These are phyloP conservation scores for Sphagnum contortum DNA, from an alignment of 225 moss, liverwort and hornwort genomes.

Conservation along the genomic window DNA sequence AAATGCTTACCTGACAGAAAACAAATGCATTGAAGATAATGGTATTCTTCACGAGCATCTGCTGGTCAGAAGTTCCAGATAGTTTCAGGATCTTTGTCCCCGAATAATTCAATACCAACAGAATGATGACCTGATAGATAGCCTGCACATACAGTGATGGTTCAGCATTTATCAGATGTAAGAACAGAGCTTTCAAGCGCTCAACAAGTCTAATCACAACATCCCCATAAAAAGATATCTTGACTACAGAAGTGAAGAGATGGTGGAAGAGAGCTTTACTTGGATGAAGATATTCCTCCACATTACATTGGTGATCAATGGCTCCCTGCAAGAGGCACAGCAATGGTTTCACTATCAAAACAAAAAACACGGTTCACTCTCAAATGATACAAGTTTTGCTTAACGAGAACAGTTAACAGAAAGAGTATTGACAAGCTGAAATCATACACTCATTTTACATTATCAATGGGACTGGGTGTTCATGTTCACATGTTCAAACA, in stretches of 20 bases:
- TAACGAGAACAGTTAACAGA: too few relatives aligned
- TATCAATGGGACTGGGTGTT: too few relatives aligned
- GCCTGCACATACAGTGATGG: constrained; percentile 19
- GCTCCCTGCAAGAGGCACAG: constrained; percentile 8
- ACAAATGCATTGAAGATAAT: constrained; percentile 58
- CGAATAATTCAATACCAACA: constrained; percentile 21
- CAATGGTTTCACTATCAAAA: too few relatives aligned
- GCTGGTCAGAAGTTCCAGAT: background rate
- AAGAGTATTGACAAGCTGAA: too few relatives aligned
- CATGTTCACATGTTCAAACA: too few relatives aligned
- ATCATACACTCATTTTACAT: too few relatives aligned
- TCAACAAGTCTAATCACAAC: background rate
- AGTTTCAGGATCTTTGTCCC: constrained; percentile 22
- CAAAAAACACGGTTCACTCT: too few relatives aligned
- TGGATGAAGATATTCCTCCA: constrained; percentile 40
- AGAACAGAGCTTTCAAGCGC: background rate
- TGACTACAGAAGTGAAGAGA: too few relatives aligned
- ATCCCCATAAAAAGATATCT: too few relatives aligned
- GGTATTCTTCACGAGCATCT: constrained; percentile 18
- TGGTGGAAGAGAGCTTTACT: too few relatives aligned
- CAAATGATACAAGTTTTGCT: too few relatives aligned
- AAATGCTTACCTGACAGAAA: constrained; percentile 24
- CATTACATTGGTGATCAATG: constrained; percentile 53
- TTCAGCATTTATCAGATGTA: background rate
- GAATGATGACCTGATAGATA: constrained; percentile 20